Percentiles rank a stretch among this genome's conserved stretches.
phyloP scores from a whole-genome alignment of 106 monocot species.

The Vanilla planifolia region DNA sequence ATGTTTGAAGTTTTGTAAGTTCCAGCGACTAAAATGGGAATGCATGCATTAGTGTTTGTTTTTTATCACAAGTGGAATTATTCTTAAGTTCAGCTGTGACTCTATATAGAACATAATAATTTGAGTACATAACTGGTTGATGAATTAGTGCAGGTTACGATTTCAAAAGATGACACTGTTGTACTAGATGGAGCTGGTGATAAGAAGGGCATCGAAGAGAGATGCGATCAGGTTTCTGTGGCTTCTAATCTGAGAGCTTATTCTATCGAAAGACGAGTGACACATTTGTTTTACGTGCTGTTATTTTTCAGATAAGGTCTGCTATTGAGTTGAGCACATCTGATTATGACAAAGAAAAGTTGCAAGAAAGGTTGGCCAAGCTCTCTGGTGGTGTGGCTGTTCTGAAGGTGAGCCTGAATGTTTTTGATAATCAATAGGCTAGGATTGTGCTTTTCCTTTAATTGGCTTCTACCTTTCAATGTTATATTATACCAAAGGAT shows the following conservation, averaged over 20 bases:
- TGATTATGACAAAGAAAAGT: slow-evolving; percentile 67
- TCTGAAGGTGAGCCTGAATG: slow-evolving; percentile 37
- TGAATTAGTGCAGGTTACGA: slow-evolving; percentile 25
- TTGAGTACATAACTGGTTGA: neutral
- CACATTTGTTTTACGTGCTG: neutral
- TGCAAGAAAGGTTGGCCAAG: slow-evolving; percentile 69
- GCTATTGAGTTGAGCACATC: slow-evolving; percentile 58
- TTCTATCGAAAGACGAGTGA: neutral
- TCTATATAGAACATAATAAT: too few species aligned
- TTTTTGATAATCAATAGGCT: neutral
- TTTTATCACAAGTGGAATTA: too few species aligned
- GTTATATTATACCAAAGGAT: too few species aligned
- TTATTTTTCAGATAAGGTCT: slow-evolving; percentile 40
- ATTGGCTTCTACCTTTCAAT: too few species aligned
- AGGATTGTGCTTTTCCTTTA: too few species aligned
- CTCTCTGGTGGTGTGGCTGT: slow-evolving; percentile 80
- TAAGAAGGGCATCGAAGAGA: slow-evolving; percentile 92
- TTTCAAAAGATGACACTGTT: slow-evolving; percentile 95
- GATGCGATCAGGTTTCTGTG: slow-evolving; percentile 66
- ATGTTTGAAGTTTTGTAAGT: too few species aligned
- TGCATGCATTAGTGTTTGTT: too few species aligned
- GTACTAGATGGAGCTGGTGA: slow-evolving; percentile 94
- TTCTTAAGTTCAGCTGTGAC: too few species aligned
- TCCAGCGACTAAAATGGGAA: too few species aligned
- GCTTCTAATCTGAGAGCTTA: neutral